Evolutionary conservation across 306 rosid genomes (phyloP).

Genomic region (Sphenostylis stenocarpa): DNA sequence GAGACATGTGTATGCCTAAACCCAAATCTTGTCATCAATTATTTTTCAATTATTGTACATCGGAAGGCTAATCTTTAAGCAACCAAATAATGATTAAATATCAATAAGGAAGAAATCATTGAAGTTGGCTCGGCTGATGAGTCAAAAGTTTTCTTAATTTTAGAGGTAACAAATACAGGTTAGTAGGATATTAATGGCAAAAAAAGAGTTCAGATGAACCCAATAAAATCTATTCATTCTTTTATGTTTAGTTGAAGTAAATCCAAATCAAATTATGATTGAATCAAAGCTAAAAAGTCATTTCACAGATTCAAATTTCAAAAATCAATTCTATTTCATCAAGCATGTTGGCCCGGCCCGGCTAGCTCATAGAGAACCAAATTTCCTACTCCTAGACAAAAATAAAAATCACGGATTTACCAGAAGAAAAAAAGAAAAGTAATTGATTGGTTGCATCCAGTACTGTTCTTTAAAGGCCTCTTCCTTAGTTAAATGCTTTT

Average conservation of each 20-base stretch:
- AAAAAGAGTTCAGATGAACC: neutral
- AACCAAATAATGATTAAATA: neutral
- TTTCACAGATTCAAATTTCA: neutral
- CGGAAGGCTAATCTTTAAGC: neutral
- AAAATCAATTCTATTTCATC: neutral
- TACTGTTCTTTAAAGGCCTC: constrained; percentile 17
- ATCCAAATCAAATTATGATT: neutral
- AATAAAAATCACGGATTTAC: neutral
- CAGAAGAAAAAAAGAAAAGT: neutral
- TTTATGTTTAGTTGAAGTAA: neutral
- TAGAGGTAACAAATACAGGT: too few relatives aligned
- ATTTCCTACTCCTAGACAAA: constrained; percentile 10
- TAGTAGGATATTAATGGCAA: too few relatives aligned
- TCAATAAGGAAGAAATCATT: neutral
- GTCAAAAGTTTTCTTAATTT: neutral
- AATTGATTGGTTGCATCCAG: constrained; percentile 9
- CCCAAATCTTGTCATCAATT: constrained; percentile 15
- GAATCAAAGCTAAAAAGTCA: neutral
- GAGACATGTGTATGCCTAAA: constrained; percentile 1
- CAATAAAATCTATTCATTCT: neutral
- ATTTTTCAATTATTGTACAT: constrained; percentile 31
- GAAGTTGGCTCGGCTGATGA: neutral
- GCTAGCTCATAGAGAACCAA: too few relatives aligned
- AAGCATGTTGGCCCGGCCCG: too few relatives aligned
- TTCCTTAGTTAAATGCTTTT: constrained; percentile 21